Percentiles rank a stretch among this genome's conserved stretches.
These are phyloP conservation scores for Boletus pseudo-olivaceus DNA, from an alignment of 768 basidiomycete genomes.

Conservation along the genomic window DNA sequence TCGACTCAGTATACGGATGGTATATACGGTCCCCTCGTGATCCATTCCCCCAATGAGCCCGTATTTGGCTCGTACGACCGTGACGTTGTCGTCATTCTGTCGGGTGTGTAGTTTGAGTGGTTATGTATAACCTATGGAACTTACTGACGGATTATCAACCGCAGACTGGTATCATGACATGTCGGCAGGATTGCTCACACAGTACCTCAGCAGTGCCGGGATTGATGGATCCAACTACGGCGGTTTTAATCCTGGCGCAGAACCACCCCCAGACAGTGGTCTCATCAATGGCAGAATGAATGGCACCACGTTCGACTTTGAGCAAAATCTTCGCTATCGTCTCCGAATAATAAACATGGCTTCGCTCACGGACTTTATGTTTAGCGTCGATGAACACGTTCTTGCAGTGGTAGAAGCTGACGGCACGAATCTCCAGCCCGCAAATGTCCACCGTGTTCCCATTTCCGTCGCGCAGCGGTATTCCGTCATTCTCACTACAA, in stretches of 20 bases:
- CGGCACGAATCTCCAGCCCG: conserved; percentile 40
- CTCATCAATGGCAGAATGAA: conserved; percentile 32
- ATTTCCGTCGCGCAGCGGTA: conserved; percentile 49
- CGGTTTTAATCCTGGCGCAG: conserved; percentile 31
- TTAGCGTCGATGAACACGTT: conserved; percentile 44
- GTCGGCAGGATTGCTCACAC: conserved; percentile 28
- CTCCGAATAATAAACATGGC: conserved; percentile 48
- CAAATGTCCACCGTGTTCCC: conserved; percentile 36
- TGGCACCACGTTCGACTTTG: conserved; percentile 29
- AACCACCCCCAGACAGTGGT: conserved; percentile 38
- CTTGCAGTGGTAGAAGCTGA: conserved; percentile 49
- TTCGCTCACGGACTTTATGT: conserved; percentile 42
- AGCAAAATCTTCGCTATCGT: conserved; percentile 39
- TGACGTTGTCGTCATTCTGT: conserved; percentile 37
- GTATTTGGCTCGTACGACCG: conserved; percentile 35
- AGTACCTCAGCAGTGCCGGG: conserved; percentile 28
- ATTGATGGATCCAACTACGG: conserved; percentile 28
- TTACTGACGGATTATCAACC: not conserved
- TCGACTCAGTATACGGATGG: conserved; percentile 47
- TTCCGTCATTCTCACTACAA: conserved; percentile 43
- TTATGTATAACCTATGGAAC: not conserved
- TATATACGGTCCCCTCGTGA: conserved; percentile 44
- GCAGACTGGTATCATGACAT: conserved; percentile 34
- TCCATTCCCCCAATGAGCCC: conserved; percentile 38
- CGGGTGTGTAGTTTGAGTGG: conserved; percentile 25